phyloP scores from a whole-genome alignment of 1,284 basidiomycete species.

The Cryptococcus amylolentus region DNA sequence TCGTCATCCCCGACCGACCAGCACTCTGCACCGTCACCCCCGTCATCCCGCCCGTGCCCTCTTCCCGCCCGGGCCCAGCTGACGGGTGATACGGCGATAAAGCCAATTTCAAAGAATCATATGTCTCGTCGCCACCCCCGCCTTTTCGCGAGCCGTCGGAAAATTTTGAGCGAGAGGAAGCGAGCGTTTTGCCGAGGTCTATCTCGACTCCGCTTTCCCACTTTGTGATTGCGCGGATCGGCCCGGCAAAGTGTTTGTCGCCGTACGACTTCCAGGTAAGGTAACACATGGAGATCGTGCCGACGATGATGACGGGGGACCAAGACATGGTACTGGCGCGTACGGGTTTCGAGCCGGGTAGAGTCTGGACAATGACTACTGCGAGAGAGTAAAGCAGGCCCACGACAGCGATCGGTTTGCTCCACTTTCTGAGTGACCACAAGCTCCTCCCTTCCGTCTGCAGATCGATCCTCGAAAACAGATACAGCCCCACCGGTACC shows the following conservation, averaged over 20 bases:
- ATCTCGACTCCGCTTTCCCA: conserved; percentile 50
- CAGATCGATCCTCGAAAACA: conserved; percentile 40
- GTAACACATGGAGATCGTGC: conserved; percentile 28
- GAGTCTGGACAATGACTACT: conserved; percentile 34
- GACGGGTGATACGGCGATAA: not conserved
- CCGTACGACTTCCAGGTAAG: conserved; percentile 40
- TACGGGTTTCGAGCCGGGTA: conserved; percentile 38
- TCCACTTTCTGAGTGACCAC: conserved; percentile 42
- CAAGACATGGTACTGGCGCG: conserved; percentile 38
- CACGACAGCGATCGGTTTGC: conserved; percentile 37
- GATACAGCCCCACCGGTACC: conserved; percentile 39
- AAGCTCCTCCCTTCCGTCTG: conserved; percentile 42
- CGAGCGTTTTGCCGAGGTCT: conserved; percentile 33
- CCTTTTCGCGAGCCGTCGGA: not conserved
- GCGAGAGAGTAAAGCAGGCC: conserved; percentile 29
- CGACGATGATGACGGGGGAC: conserved; percentile 40
- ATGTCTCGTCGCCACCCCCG: not conserved
- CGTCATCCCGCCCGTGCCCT: not conserved
- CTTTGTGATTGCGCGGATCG: conserved; percentile 47
- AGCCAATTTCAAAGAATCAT: not conserved
- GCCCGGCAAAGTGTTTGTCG: conserved; percentile 43
- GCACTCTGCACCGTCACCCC: conserved; percentile 4
- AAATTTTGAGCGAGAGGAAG: conserved; percentile 13
- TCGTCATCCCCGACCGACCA: not conserved
- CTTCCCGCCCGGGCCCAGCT: not conserved